These are phyloP conservation scores for Penicillium sp. DNA, from an alignment of 2,329 filamentous ascomycete species.

Conservation along the genomic window DNA sequence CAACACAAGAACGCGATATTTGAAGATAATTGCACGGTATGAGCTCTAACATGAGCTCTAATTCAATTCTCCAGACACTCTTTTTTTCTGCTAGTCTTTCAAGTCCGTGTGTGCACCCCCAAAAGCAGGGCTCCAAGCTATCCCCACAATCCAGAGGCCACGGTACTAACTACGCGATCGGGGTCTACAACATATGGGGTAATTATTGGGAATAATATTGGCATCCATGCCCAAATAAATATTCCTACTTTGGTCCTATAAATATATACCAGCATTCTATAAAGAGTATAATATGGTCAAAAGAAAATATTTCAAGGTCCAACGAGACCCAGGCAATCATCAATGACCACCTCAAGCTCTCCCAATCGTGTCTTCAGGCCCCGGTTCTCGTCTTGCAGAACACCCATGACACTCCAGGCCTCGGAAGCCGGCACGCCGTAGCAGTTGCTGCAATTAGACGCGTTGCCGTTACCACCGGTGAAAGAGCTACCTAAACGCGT, in stretches of 20 bases:
- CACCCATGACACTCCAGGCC: conserved; percentile 54
- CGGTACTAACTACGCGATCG: conserved; percentile 9
- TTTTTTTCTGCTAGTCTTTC: background rate
- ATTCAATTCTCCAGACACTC: background rate
- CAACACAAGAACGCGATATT: background rate
- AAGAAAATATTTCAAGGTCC: conserved; percentile 25
- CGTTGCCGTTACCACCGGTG: conserved; percentile 23
- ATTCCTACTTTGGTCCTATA: background rate
- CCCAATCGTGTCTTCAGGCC: conserved; percentile 52
- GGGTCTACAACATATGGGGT: conserved; percentile 3
- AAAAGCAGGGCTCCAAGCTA: background rate
- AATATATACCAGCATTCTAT: conserved; percentile 8
- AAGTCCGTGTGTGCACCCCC: background rate
- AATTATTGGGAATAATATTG: background rate
- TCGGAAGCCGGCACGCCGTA: conserved; percentile 42
- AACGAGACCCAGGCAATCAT: conserved; percentile 56
- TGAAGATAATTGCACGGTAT: background rate
- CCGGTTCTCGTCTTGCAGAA: conserved; percentile 55
- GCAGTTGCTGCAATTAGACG: conserved; percentile 41
- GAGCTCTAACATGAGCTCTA: background rate
- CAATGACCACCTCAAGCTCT: conserved; percentile 54
- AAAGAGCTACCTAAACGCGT: conserved; percentile 34
- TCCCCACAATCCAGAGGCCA: conserved; percentile 13
- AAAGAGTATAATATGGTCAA: conserved; percentile 7
- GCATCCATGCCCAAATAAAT: background rate